Evolutionary conservation across 768 basidiomycete species (phyloP).

Genomic region (Boletus eberwhitei): DNA sequence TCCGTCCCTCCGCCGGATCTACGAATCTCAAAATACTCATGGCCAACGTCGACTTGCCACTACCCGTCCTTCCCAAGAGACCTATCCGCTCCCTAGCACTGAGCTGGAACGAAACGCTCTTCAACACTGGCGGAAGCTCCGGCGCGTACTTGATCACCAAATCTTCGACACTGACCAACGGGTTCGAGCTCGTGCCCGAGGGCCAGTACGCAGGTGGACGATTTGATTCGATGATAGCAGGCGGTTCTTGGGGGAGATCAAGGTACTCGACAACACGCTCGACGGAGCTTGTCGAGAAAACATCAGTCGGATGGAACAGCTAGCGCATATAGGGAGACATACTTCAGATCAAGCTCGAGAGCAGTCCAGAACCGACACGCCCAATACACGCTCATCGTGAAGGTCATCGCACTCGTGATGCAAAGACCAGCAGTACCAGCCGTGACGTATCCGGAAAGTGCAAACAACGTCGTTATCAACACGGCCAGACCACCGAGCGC

Average conservation of each 20-base stretch:
- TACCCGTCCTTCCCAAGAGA: slow-evolving; percentile 77
- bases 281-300: slow-evolving; percentile 55
- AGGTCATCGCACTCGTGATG: slow-evolving; percentile 72
- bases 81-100: slow-evolving; percentile 73
- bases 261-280: slow-evolving; percentile 92
- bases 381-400: slow-evolving; percentile 52
- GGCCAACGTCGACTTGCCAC: slow-evolving; percentile 80
- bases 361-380: slow-evolving; percentile 49
- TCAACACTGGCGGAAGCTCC: slow-evolving; percentile 78
- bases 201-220: slow-evolving; percentile 94
- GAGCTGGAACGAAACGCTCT: slow-evolving; percentile 69
- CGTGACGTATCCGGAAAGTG: slow-evolving; percentile 56
- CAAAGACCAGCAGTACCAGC: slow-evolving; percentile 68
- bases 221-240: slow-evolving; percentile 65
- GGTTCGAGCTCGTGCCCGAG: slow-evolving; percentile 56
- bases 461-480: slow-evolving; percentile 71
- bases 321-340: slow-evolving; percentile 24
- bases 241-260: slow-evolving; percentile 83
- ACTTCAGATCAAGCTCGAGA: slow-evolving; percentile 77
- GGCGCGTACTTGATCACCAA: slow-evolving; percentile 80
- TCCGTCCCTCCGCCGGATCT: slow-evolving; percentile 72
- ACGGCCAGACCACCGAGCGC: slow-evolving; percentile 69
- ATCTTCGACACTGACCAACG: slow-evolving; percentile 67
- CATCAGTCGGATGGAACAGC: slow-evolving; percentile 4
- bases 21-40: slow-evolving; percentile 85